Conservation (phyloP, 2,329 filamentous ascomycete genomes). For the Chaetomiaceae sp. region DNA sequence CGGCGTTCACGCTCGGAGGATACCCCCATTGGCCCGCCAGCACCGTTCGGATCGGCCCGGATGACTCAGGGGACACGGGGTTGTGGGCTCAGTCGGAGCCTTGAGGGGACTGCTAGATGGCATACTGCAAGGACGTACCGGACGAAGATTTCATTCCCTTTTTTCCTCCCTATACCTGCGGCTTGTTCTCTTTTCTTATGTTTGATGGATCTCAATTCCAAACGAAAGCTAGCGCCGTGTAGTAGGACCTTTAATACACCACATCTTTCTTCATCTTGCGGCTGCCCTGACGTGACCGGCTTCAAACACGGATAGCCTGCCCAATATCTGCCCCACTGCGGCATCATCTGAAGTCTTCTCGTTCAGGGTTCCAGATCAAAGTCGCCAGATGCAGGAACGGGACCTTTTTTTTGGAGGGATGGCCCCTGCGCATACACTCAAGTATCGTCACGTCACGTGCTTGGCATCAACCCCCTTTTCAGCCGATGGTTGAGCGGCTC, state of each 20-base stretch:
- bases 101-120: not conserved
- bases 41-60: not conserved
- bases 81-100: too few relatives aligned
- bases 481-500: constrained; percentile 1
- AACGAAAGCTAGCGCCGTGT: constrained; percentile 10
- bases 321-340: too few relatives aligned
- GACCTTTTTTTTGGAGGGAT: too few relatives aligned
- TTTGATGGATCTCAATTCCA: not conserved
- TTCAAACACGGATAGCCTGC: too few relatives aligned
- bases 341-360: too few relatives aligned
- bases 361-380: too few relatives aligned
- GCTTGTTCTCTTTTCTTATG: not conserved
- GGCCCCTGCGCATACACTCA: constrained; percentile 1
- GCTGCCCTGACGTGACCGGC: too few relatives aligned
- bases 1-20: not conserved
- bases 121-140: not conserved
- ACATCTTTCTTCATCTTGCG: not conserved
- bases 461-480: not conserved
- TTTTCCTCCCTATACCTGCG: not conserved
- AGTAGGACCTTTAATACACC: constrained; percentile 15
- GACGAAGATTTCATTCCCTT: constrained; percentile 1
- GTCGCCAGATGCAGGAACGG: not conserved
- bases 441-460: constrained; percentile 5
- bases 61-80: not conserved
- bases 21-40: not conserved